Evolutionary conservation across 2,329 filamentous ascomycete genomes (phyloP).

Genomic region (Lanzia echinophila): DNA sequence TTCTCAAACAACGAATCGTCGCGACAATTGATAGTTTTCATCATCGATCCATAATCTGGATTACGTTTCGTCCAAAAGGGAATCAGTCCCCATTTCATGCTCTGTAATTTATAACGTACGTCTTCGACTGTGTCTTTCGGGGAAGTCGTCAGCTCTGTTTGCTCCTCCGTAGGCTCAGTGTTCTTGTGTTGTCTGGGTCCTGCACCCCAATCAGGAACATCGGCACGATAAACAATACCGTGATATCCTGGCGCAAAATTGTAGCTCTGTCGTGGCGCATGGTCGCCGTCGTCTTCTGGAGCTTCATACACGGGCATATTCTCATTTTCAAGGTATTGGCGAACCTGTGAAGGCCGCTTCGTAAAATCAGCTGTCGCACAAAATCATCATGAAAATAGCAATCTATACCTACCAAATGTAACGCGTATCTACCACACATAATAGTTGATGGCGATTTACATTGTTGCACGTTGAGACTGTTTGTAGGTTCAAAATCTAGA

Average conservation of each 20-base stretch:
- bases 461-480: not conserved
- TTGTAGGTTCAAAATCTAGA: not conserved
- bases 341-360: conserved; percentile 71
- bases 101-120: conserved; percentile 72
- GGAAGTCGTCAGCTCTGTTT: conserved; percentile 15
- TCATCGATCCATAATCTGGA: conserved; percentile 67
- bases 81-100: conserved; percentile 94
- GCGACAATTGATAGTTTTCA: conserved; percentile 93
- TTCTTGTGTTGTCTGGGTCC: conserved; percentile 31
- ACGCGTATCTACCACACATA: conserved; percentile 31
- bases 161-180: conserved; percentile 17
- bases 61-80: conserved; percentile 88
- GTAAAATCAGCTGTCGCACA: conserved; percentile 1
- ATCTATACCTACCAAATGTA: conserved; percentile 23
- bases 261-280: conserved; percentile 64
- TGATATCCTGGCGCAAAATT: conserved; percentile 88
- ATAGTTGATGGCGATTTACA: conserved; percentile 4
- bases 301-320: conserved; percentile 66
- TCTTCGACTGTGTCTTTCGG: conserved; percentile 15
- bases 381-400: not conserved
- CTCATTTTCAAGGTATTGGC: conserved; percentile 64
- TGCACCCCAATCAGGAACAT: conserved; percentile 56
- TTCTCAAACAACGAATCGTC: conserved; percentile 74
- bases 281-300: conserved; percentile 58
- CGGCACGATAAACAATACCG: conserved; percentile 79